Evolutionary conservation across 371 early-diverging fungal genomes (phyloP).

Genomic region (Mucor plumbeus): DNA sequence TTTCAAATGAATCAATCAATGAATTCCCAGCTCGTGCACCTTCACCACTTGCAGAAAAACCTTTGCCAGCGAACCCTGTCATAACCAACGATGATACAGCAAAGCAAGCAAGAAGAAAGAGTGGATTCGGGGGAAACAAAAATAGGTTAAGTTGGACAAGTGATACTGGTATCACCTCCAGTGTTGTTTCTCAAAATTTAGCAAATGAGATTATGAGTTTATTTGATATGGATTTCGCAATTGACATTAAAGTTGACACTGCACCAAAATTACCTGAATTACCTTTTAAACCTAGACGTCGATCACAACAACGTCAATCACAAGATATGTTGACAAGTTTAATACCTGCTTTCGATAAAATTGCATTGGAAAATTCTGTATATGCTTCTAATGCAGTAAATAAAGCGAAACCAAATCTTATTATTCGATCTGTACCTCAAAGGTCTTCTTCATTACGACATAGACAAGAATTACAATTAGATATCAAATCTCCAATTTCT

Average conservation of each 20-base stretch:
- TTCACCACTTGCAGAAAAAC: constrained; percentile 30
- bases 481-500: constrained; percentile 4
- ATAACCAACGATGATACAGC: constrained; percentile 15
- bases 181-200: constrained; percentile 38
- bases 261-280: constrained; percentile 50
- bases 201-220: constrained; percentile 56
- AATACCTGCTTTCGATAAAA: constrained; percentile 34
- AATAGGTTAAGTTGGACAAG: constrained; percentile 52
- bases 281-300: constrained; percentile 27
- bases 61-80: constrained; percentile 31
- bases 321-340: constrained; percentile 28
- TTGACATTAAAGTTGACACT: constrained; percentile 48
- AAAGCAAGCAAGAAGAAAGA: constrained; percentile 26
- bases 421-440: constrained; percentile 34
- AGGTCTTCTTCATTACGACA: constrained; percentile 36
- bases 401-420: constrained; percentile 18
- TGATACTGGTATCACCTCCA: constrained; percentile 42
- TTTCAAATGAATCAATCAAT: constrained; percentile 27
- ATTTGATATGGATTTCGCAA: constrained; percentile 59
- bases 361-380: constrained; percentile 26
- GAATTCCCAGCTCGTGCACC: constrained; percentile 15
- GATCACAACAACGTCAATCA: constrained; percentile 24
- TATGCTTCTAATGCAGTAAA: neutral
- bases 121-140: constrained; percentile 28
- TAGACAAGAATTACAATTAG: constrained; percentile 11